A percentile compares a stretch with the other conserved stretches of the same genome.
These are phyloP conservation scores for Vitis hybrid DNA, from an alignment of 177 flowering plant genomes.

Conservation along the genomic window DNA sequence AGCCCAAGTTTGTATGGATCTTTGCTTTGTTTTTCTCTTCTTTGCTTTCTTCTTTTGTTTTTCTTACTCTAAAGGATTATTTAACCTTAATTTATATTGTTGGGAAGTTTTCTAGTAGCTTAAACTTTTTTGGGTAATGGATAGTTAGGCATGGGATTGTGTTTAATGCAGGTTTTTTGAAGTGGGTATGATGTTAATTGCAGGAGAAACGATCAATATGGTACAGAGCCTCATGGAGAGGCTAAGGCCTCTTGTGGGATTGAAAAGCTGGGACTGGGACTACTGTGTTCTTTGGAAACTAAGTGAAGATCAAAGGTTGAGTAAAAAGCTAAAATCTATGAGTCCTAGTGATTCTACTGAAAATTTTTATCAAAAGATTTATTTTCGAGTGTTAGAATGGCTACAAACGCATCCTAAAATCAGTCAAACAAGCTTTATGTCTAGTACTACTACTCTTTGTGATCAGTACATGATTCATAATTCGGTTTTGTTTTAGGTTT, in stretches of 20 bases:
- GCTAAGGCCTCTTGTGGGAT: constrained; percentile 67
- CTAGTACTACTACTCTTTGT: not conserved
- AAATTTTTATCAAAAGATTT: too few relatives aligned
- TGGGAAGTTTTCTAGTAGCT: not conserved
- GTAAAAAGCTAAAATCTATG: too few relatives aligned
- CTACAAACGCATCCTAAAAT: too few relatives aligned
- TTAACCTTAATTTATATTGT: constrained; percentile 5
- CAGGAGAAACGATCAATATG: constrained; percentile 28
- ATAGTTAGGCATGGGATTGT: too few relatives aligned
- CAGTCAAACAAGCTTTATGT: too few relatives aligned
- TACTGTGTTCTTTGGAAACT: constrained; percentile 77
- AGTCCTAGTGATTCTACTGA: too few relatives aligned
- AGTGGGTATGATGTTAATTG: not conserved
- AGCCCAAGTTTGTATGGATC: constrained; percentile 12
- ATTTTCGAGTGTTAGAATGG: too few relatives aligned
- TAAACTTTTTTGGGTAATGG: too few relatives aligned
- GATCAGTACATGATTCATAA: not conserved
- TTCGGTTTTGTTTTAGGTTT: constrained; percentile 31
- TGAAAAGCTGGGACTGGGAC: constrained; percentile 81
- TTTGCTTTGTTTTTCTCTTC: constrained; percentile 15
- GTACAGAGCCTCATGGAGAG: constrained; percentile 52
- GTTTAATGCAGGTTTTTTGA: too few relatives aligned
- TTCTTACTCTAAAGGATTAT: not conserved
- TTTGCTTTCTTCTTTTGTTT: constrained; percentile 10
- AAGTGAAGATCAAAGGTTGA: constrained; percentile 72